Evolutionary conservation across 129 eudicot genomes (phyloP), one percentile per base, ranked within the genome.

Genomic region (Saussurea involucrata): DNA sequence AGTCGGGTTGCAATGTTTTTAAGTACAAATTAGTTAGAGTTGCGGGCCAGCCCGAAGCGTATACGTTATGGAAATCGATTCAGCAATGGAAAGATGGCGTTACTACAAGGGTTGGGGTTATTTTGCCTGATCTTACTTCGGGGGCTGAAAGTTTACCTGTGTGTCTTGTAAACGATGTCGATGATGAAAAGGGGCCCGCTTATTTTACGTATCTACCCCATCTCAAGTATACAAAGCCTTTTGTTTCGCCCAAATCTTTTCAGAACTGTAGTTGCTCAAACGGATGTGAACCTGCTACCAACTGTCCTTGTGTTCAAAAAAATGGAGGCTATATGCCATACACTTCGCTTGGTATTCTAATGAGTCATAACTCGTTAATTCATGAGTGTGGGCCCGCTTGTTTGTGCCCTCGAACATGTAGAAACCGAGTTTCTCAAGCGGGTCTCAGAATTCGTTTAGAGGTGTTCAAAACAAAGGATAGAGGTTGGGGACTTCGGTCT

Each of bases 401-500:
- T 71, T 8, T 72, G 17, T 88, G 93, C 74, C 93, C 96, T 76
- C 81, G 88, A 4, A 86, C 70, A 60, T 90, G 96, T 77, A 75
- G 96, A 24, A 90, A 84, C 65, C 88, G 96, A 18, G 68, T 83
- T 37, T 81, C 90, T 6, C 96, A 90, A 71, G 84, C 80, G 22
- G 96, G 96, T 10, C 34, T 84, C 18, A 88, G 73, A 72, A 55
- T 73, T 31, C 87, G 85, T 74, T 33, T 90, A 8, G 96, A 90
- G 85, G 96, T 90, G 25, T 90, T 90, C 63, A 88, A 84, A 76
- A 88, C 96, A 49, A 83, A 72, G 79, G 78, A 86, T 32, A 80
- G 65, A 69, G 93, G 96, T 22, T 90, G 96, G 96, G 93, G 91
- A 29, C 89, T 90, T 55, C 84, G 93, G 80, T 88, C 91, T 1